phyloP scores from a whole-genome alignment of 1,139 yeast species.

The Taphrina flavorubra region DNA sequence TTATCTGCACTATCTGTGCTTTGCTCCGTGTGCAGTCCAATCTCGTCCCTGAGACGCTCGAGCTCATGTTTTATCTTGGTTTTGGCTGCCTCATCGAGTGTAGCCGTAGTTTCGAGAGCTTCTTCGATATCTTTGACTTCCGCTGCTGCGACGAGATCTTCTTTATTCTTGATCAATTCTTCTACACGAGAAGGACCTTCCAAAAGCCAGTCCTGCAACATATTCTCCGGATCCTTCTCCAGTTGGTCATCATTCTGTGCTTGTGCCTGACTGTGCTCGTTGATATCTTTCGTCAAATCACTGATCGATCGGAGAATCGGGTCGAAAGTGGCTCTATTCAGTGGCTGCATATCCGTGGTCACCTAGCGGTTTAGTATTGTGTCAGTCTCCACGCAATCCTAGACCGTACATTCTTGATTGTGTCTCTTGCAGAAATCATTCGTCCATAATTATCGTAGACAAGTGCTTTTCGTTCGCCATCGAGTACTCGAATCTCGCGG shows the following conservation, averaged over 20 bases:
- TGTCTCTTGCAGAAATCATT: conserved; percentile 54
- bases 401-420: conserved; percentile 44
- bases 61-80: too few relatives aligned
- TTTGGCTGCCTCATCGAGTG: too few relatives aligned
- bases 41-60: too few relatives aligned
- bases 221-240: neutral
- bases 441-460: conserved; percentile 57
- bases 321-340: conserved; percentile 3
- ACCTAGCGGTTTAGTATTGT: neutral
- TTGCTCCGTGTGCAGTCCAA: too few relatives aligned
- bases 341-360: conserved; percentile 12
- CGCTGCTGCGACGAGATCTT: neutral
- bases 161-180: conserved; percentile 8
- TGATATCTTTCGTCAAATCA: conserved; percentile 12
- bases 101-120: neutral
- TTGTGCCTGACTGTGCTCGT: conserved; percentile 5
- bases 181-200: neutral
- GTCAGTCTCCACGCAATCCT: neutral
- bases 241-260: neutral
- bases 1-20: too few relatives aligned
- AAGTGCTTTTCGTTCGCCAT: conserved; percentile 56
- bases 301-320: conserved; percentile 17
- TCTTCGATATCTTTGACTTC: conserved; percentile 2
- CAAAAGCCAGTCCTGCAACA: conserved; percentile 1
- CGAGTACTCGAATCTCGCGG: conserved; percentile 52